Base-by-base conservation (phyloP, 169 alveolate species). In the Plasmodium coatneyi region DNA sequence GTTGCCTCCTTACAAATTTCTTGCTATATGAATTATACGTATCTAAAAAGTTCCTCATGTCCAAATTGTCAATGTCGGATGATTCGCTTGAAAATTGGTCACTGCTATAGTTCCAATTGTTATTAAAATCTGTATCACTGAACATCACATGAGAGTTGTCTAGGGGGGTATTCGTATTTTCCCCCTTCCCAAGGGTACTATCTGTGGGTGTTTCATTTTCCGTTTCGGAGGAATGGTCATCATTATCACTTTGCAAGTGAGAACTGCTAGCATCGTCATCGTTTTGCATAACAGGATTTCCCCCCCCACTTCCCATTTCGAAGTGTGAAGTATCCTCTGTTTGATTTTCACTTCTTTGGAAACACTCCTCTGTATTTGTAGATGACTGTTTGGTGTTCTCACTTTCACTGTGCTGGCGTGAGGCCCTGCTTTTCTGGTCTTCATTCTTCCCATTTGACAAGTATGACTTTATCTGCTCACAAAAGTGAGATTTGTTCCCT, bases 21-120 rank as follows among this genome's bases (percentile, higher is more conserved):
- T 70, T 86, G 80, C 28, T 46, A 56, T 49, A 86, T 12, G 79
- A 86, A 70, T 86, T 86, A 14, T 86, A 86, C 46, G 93, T 86
- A 56, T 54, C 5, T 49, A 86, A 78, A 74, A 86, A 86, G 60
- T 86, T 86, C 49, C 74, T 74, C 71, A 86, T 36, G 80, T 86
- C 80, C 49, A 86, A 46, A 86, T 86, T 86, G 41, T 86, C 93
- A 66, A n/a, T 41, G 70, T 86, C 84, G 0, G 87, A 86, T 74
- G 93, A 86, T 32, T 86, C 93, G 46, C 79, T 74, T 10, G 80
- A 83, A 83, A 66, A 19, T n/a, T 81, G 56, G 25, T 49, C 74
- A 39, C 72, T 52, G 30, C 14, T 32, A 7, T 9, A 6, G 12
- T 83, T 52, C 12, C n/a, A 34, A 19, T 70, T 71, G 74, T 83